These are phyloP conservation scores for Strigomonas galati DNA, from an alignment of 208 protist genomes.

Conservation along the genomic window DNA sequence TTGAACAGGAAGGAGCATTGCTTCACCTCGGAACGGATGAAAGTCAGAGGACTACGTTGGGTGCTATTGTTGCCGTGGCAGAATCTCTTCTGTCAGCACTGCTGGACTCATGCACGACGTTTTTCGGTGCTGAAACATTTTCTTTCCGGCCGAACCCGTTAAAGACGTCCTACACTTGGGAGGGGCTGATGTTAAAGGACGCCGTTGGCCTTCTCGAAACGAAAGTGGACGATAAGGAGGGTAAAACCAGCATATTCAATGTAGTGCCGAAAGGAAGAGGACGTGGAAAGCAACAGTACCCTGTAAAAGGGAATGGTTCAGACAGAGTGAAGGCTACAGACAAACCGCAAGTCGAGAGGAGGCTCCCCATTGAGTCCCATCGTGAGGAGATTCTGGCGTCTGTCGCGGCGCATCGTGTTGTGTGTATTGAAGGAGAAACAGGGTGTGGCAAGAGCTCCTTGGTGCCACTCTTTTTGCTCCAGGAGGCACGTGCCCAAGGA, in stretches of 20 bases:
- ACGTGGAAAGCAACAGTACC: too few species aligned
- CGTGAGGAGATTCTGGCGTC: conserved; percentile 10
- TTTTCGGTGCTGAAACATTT: conserved; percentile 2
- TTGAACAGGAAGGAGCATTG: too few species aligned
- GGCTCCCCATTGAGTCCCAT: conserved; percentile 17
- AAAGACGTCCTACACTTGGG: conserved; percentile 5
- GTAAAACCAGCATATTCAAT: too few species aligned
- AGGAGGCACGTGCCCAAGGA: conserved; percentile 6
- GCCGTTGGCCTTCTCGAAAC: conserved; percentile 10
- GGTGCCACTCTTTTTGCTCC: conserved; percentile 33
- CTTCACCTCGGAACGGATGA: too few species aligned
- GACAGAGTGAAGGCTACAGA: too few species aligned
- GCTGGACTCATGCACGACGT: neutral
- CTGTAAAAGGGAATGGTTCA: too few species aligned
- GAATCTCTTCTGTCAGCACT: neutral
- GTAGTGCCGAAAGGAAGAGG: too few species aligned
- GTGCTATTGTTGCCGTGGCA: neutral
- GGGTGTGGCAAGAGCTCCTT: conserved; percentile 38
- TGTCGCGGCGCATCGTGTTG: conserved; percentile 15
- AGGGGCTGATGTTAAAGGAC: conserved; percentile 10
- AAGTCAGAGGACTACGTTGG: too few species aligned
- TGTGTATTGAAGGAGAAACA: conserved; percentile 30
- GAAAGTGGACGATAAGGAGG: too few species aligned
- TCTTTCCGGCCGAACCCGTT: neutral
- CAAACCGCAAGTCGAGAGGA: neutral